Percentiles rank a stretch among this genome's conserved stretches.
Conservation (phyloP, 2,329 filamentous ascomycete genomes). For the Aureobasidium musti region DNA sequence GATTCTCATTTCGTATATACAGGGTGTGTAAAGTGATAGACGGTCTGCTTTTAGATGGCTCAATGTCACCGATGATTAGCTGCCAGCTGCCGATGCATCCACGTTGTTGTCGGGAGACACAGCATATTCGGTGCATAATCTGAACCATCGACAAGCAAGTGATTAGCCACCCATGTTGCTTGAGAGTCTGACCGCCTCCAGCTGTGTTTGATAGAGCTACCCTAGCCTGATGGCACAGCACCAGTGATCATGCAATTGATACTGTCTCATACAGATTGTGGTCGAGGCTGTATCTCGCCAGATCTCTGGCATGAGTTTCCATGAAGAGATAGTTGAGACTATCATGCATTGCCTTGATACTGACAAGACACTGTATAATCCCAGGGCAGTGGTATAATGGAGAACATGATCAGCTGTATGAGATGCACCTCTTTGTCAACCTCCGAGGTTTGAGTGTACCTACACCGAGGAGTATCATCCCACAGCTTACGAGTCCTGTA, state of each 20-base stretch:
- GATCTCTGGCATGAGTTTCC: not conserved
- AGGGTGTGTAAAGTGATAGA: not conserved
- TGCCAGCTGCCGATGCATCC: not conserved
- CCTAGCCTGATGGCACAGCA: not conserved
- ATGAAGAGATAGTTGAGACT: not conserved
- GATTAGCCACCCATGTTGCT: not conserved
- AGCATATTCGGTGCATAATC: not conserved
- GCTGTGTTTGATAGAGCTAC: not conserved
- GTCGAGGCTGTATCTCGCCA: not conserved
- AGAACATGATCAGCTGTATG: not conserved
- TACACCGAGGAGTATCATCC: not conserved
- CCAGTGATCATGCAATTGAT: not conserved
- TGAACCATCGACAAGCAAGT: not conserved
- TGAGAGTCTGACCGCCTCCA: not conserved
- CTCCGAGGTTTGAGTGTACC: not conserved
- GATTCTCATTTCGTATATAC: not conserved
- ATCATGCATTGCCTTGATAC: not conserved
- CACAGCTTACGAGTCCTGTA: conserved; percentile 11
- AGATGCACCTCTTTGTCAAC: not conserved
- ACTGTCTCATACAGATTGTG: not conserved
- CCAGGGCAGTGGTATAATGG: not conserved
- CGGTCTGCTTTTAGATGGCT: too few species aligned
- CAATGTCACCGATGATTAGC: not conserved
- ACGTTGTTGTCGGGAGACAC: not conserved
- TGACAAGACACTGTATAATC: not conserved